Evolutionary conservation across 208 protist genomes (phyloP).

Genomic region (Crithidia bombi): DNA sequence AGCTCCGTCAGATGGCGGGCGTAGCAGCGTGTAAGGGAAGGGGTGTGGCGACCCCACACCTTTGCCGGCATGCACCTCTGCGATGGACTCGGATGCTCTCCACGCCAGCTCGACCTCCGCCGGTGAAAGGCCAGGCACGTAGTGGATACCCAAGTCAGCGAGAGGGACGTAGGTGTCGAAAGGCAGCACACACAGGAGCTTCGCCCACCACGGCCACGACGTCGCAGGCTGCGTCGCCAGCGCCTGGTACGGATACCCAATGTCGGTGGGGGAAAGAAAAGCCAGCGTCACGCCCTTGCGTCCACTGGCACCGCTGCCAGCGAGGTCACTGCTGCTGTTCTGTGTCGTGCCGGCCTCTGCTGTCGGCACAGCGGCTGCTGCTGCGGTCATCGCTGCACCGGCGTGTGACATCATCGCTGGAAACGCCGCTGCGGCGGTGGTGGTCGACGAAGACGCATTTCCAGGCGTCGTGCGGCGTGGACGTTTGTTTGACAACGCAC

Average conservation of each 20-base stretch:
- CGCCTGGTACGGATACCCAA: constrained; percentile 29
- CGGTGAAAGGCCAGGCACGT: neutral
- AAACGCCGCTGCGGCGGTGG: too few species aligned
- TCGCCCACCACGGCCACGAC: constrained; percentile 35
- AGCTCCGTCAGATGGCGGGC: constrained; percentile 2
- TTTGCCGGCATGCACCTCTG: neutral
- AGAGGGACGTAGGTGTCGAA: constrained; percentile 24
- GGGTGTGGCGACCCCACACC: constrained; percentile 1
- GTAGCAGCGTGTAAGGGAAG: constrained; percentile 25
- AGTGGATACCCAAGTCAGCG: neutral
- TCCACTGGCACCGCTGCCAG: neutral
- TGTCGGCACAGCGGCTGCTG: neutral
- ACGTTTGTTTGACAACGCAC: constrained; percentile 1
- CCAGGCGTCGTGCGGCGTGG: neutral
- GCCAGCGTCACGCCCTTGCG: constrained; percentile 14
- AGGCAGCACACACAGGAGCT: constrained; percentile 31
- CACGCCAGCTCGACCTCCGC: constrained; percentile 11
- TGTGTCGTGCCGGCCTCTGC: neutral
- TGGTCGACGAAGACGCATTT: neutral
- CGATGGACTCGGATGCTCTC: constrained; percentile 2
- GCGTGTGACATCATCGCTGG: neutral
- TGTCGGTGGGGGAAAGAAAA: constrained; percentile 11
- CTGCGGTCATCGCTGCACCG: neutral
- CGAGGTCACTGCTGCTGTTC: too few species aligned
- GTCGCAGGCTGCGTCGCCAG: constrained; percentile 26